Base-by-base conservation (phyloP, 2,329 filamentous ascomycete genomes). In the Byssochlamys sp. region DNA sequence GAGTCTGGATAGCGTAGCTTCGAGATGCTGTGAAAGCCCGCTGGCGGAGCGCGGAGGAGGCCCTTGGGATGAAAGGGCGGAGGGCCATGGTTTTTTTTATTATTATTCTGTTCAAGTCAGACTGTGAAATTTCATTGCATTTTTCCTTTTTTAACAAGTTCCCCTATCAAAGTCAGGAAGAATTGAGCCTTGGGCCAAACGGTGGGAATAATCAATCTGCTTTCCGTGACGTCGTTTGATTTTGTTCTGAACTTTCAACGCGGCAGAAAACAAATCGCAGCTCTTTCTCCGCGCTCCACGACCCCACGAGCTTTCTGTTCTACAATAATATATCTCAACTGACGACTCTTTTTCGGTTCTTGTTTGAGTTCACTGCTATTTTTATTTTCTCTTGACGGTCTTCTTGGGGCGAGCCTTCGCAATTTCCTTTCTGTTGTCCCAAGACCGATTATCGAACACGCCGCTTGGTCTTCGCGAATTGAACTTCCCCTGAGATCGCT, bases 1-100 rank as follows among this genome's bases (percentile, higher is more conserved):
- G 80, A 24, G 89, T 81, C 74, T 91, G 87, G 58, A 89, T 83
- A 55, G 92, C 91, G 75, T 94, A 96, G 58, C 75, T 77, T 58
- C 88, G 68, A 31, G 61, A 51, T 53, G 55, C 57, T 54, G 60
- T 57, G 57, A 55, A 57, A 19, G 57, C 27, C 14, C 63, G 64
- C 54, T 62, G 62, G 24, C 63, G 61, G 6, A 66, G 58, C 52
- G 58, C 49, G 25, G 58, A 58, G 25, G 58, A 58, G 35, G 35
- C 48, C 31, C 59, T 52, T 6, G 57, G 59, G 33, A 63, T 48
- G 29, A 63, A 51, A 31, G 61, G 58, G 45, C 64, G 61, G 39
- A 67, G 60, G 59, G 65, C 66, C 68, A 71, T 71, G 53, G 14
- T 14, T 49, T 19, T 49, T 49, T 6, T 12, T 33, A n/a, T n/a